These are phyloP conservation scores for Aspergillus melleus DNA, from an alignment of 2,329 filamentous ascomycete genomes.

Conservation along the genomic window DNA sequence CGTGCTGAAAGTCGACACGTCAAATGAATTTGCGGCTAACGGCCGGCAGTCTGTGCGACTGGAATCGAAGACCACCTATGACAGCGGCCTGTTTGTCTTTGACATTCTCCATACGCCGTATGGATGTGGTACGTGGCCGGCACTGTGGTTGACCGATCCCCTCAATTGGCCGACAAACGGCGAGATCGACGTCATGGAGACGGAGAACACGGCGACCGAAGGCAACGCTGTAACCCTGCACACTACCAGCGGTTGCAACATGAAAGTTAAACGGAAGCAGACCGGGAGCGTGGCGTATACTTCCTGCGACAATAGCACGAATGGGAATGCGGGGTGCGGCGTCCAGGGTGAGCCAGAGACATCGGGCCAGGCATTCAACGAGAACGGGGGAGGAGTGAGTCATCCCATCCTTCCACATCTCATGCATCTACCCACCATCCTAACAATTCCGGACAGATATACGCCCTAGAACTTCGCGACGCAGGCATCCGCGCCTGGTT, in stretches of 20 bases:
- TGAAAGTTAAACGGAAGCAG: conserved; percentile 55
- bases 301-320: conserved; percentile 54
- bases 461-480: conserved; percentile 62
- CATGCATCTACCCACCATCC: not conserved
- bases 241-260: conserved; percentile 56
- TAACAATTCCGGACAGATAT: conserved; percentile 36
- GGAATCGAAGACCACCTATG: conserved; percentile 60
- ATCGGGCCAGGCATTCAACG: conserved; percentile 57
- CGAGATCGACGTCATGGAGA: conserved; percentile 65
- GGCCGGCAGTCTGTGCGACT: conserved; percentile 66
- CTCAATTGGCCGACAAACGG: conserved; percentile 63
- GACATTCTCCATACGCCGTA: conserved; percentile 64
- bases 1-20: conserved; percentile 62
- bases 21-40: conserved; percentile 56
- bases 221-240: conserved; percentile 64
- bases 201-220: conserved; percentile 54
- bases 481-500: conserved; percentile 66
- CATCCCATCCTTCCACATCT: not conserved
- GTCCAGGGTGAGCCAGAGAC: conserved; percentile 47
- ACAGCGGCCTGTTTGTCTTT: conserved; percentile 67
- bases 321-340: conserved; percentile 60
- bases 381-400: conserved; percentile 53
- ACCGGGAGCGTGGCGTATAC: conserved; percentile 45
- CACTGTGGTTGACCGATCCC: conserved; percentile 65
- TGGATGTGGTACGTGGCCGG: conserved; percentile 65